A percentile compares a stretch with the other conserved stretches of the same genome.
Evolutionary conservation across 345 rosid species (phyloP).

Genomic region (Aquilaria yunnanensis): DNA sequence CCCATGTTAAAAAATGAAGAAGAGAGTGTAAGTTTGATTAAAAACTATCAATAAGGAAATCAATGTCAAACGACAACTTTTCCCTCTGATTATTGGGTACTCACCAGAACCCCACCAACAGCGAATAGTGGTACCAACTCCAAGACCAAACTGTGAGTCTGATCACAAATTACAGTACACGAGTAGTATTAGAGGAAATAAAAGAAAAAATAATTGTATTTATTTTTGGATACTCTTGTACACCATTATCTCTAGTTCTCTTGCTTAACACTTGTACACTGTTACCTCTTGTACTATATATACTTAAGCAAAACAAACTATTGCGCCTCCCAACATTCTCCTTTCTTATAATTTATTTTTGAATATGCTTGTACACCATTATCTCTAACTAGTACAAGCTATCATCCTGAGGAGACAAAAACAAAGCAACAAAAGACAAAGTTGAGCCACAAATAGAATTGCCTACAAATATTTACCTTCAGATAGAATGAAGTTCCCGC

Average conservation of each 20-base stretch:
- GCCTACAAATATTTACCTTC: constrained; percentile 32
- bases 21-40: not conserved
- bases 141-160: constrained; percentile 52
- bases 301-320: too few species aligned
- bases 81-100: not conserved
- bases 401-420: not conserved
- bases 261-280: too few species aligned
- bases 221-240: too few species aligned
- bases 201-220: too few species aligned
- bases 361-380: too few species aligned
- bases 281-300: too few species aligned
- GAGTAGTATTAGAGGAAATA: not conserved
- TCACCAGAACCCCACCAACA: constrained; percentile 71
- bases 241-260: too few species aligned
- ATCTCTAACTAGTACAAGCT: not conserved
- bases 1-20: not conserved
- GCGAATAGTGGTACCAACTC: constrained; percentile 68
- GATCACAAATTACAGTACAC: constrained; percentile 10
- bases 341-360: too few species aligned
- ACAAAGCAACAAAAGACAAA: not conserved
- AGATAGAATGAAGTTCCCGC: constrained; percentile 75
- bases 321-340: too few species aligned
- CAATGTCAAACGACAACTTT: not conserved
- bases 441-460: not conserved
- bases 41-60: not conserved